Conservation (phyloP, 2,329 filamentous ascomycete genomes). For the Meredithiella fracta region DNA sequence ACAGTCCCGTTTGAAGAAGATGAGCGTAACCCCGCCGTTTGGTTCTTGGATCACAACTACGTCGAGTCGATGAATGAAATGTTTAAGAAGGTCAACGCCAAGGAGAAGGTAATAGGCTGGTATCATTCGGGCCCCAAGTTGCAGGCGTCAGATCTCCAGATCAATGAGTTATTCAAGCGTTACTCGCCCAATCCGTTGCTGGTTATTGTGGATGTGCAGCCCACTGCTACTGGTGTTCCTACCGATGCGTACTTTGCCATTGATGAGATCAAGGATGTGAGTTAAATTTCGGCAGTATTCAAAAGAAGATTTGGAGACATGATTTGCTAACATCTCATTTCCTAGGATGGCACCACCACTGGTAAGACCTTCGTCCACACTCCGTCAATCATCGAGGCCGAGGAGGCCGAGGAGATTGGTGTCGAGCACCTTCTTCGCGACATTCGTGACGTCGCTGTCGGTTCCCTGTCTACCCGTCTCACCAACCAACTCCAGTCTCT, state of each 20-base stretch:
- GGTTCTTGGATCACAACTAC: constrained; percentile 99
- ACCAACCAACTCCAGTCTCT: constrained; percentile 95
- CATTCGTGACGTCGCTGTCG: constrained; percentile 93
- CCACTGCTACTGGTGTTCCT: constrained; percentile 91
- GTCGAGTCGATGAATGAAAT: constrained; percentile 99
- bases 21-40: constrained; percentile 94
- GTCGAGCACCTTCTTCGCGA: constrained; percentile 95
- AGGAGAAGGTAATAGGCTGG: constrained; percentile 98
- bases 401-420: constrained; percentile 97
- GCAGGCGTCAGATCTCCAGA: constrained; percentile 88
- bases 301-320: constrained; percentile 2
- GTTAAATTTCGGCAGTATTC: neutral
- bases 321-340: constrained; percentile 7
- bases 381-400: constrained; percentile 93
- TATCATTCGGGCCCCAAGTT: constrained; percentile 97
- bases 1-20: constrained; percentile 96
- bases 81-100: constrained; percentile 99
- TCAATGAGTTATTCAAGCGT: constrained; percentile 99
- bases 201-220: constrained; percentile 96
- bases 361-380: constrained; percentile 97
- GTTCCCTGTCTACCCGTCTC: constrained; percentile 88
- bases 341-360: constrained; percentile 86
- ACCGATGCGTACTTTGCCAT: constrained; percentile 99
- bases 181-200: constrained; percentile 93
- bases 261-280: constrained; percentile 86